Evolutionary conservation across 768 basidiomycete genomes (phyloP), one percentile per base, ranked within the genome.

Genomic region (Pleurotus ostreatus): DNA sequence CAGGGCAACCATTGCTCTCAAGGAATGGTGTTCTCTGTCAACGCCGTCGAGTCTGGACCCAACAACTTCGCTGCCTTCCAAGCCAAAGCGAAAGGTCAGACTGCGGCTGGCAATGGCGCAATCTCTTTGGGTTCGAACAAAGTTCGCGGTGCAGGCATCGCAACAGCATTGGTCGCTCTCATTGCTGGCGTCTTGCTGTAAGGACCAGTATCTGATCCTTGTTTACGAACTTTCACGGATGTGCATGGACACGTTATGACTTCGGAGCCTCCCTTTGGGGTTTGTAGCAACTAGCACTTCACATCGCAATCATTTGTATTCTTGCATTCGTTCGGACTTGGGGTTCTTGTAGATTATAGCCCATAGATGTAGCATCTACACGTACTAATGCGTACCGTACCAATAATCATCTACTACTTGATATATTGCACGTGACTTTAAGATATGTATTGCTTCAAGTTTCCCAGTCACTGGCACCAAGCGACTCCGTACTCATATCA

Each of bases 11-110:
- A 86, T 65, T 85, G 84, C 62, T 75, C 74, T 0, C 63, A 69
- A 44, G 83, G 83, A 47, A 85, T 85, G 84, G 82, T 84, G 49
- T 84, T 84, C 68, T 66, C 79, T 20, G 72, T 72, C 58, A 87
- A 84, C 65, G 76, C 84, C 11, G 69, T 74, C 30, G 80, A 79
- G 59, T 59, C 68, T 2, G 75, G 80, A n/a, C 57, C 75, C 18
- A 79, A 81, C 60, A 82, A 65, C 62, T 85, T 81, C 61, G 75
- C 65, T 16, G 83, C 82, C 4, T 85, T 84, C 74, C 57, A 72
- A 48, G 71, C 71, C 2, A 68, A 70, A 16, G 82, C 82, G 7
- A 75, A 73, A 60, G 63, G 71, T 57, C 61, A 72, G 54, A 79
- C 78, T 58, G 77, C 75, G 13, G 77, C 78, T 25, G 12, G 20